Base-by-base conservation (phyloP, 345 rosid species). In the Balakata baccata region DNA sequence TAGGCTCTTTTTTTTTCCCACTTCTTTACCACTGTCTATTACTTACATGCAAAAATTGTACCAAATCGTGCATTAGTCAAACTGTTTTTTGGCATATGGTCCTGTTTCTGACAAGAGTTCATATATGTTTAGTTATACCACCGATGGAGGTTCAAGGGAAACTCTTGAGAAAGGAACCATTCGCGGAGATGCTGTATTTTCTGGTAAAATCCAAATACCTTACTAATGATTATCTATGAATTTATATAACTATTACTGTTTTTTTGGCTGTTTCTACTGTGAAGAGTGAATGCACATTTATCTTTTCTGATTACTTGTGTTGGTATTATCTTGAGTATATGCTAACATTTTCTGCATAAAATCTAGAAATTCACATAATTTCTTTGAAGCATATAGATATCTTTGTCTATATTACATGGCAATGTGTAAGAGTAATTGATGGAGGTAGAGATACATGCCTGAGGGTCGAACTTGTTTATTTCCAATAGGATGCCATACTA, bases 131-230 rank as follows among this genome's bases (percentile, higher is more conserved):
- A 92, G 98, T 80, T 94, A 94, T 76, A 94, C 98, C 49, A 94
- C 95, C 12, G 98, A 94, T 76, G 98, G 98, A 67, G 98, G 98
- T 73, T 75, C 87, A 60, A 79, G 79, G 78, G 95, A 84, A 77
- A 82, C 70, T 78, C 97, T 94, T 63, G 82, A 84, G 82, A 90
- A 88, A 83, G 98, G 98, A 82, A 88, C 95, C 67, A 84, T 86
- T 66, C 80, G 66, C 11, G 82, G 79, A 78, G 87, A 79, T 72
- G 82, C 88, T 62, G 92, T 94, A 71, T 92, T 89, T 81, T 86
- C 98, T 66, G 96, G 97, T 94, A 69, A 78, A 63, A 7, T 50
- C 74, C 23, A 63, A 29, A 6, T 2, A 23, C 20, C 14, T 29
- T 38, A 9, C 64, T 63, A 11, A 17, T 5, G 1, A 51, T 43